Base-by-base conservation (phyloP, 139 green algal genomes). In the Tetraselmis chui region DNA sequence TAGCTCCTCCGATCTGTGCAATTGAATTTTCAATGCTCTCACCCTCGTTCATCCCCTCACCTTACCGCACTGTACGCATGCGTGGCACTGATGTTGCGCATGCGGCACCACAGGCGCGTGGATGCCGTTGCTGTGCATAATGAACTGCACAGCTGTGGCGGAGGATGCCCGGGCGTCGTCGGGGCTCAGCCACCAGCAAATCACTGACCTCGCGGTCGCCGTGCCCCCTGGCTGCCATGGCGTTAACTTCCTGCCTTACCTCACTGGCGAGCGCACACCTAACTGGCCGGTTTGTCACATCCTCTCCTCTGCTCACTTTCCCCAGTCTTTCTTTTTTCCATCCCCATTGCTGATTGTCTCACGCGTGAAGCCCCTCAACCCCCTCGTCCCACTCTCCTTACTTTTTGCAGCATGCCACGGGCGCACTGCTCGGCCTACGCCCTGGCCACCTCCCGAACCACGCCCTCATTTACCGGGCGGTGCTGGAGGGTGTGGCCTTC, bases 71-170 rank as follows among this genome's bases (percentile, higher is more conserved):
- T n/a, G n/a, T n/a, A n/a, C n/a, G n/a, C n/a, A n/a, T n/a, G n/a
- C n/a, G n/a, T n/a, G n/a, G n/a, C n/a, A n/a, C n/a, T n/a, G n/a
- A n/a, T n/a, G n/a, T n/a, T n/a, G n/a, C n/a, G n/a, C n/a, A n/a
- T n/a, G n/a, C n/a, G 45, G 45, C 45, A n/a, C n/a, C n/a, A n/a
- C 45, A 67, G 45, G 88, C 32, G 31, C 75, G 31, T 95, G 90
- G 86, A 85, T 97, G 80, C 94, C 93, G 0, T 86, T 98, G 81
- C 85, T 96, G 31, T 98, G 94, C 91, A 96, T 91, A 1, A 89
- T 96, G 79, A 98, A 97, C 89, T 98, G 95, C 88, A 96, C 94
- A 0, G 75, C 83, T 0, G 86, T 85, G 1, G 83, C 88, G 11
- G 89, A 97, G 59, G 94, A 98, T 87, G 92, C 93, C 59, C 31